These are phyloP conservation scores for Xylaria multiplex DNA, from an alignment of 2,329 filamentous ascomycete species.

Conservation along the genomic window DNA sequence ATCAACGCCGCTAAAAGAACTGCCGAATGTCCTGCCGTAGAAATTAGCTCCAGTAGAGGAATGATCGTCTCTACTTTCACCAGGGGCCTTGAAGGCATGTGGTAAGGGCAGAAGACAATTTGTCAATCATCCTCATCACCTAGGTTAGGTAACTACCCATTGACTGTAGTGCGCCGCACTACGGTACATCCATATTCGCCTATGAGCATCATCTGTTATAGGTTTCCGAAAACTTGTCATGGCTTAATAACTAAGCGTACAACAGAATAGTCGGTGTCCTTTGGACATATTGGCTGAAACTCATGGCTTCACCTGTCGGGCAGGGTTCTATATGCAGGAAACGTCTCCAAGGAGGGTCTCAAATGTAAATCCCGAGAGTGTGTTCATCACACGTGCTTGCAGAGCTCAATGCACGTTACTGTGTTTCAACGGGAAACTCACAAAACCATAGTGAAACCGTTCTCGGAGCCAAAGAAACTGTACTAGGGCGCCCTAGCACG, in stretches of 20 bases:
- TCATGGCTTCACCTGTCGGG: not conserved
- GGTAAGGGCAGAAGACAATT: not conserved
- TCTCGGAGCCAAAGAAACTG: slow-evolving; percentile 12
- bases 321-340: not conserved
- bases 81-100: slow-evolving; percentile 1
- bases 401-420: slow-evolving; percentile 4
- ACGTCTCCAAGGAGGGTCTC: slow-evolving; percentile 10
- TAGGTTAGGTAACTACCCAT: not conserved
- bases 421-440: slow-evolving; percentile 21
- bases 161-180: not conserved
- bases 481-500: slow-evolving; percentile 4
- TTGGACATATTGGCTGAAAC: too few species aligned
- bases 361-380: slow-evolving; percentile 14
- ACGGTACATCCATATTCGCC: not conserved
- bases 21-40: slow-evolving; percentile 21
- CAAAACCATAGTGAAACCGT: slow-evolving; percentile 33
- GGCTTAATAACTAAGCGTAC: not conserved
- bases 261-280: too few species aligned
- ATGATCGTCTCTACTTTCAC: slow-evolving; percentile 20
- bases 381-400: slow-evolving; percentile 19
- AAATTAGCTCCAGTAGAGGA: slow-evolving; percentile 10
- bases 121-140: not conserved
- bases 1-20: slow-evolving; percentile 23
- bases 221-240: not conserved
- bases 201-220: slow-evolving; percentile 1